phyloP scores from a whole-genome alignment of 192 early-diverging fungal genomes.

The Dimargaris verticillata region DNA sequence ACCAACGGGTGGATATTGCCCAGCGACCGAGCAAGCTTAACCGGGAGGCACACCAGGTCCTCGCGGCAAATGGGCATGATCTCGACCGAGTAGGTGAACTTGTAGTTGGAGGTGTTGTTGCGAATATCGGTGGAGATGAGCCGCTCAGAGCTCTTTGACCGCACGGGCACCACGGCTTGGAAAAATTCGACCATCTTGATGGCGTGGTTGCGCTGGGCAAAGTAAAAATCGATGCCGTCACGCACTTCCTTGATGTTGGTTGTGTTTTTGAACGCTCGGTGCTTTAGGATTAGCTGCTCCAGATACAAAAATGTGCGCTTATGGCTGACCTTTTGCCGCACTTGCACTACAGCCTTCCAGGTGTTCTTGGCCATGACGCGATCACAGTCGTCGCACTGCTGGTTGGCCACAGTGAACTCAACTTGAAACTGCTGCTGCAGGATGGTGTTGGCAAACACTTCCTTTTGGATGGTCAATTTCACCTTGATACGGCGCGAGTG shows the following conservation, averaged over 20 bases:
- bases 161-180: constrained; percentile 64
- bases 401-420: constrained; percentile 78
- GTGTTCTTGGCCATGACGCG: constrained; percentile 92
- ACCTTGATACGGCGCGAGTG: constrained; percentile 86
- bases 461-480: constrained; percentile 97
- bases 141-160: constrained; percentile 83
- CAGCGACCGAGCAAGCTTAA: constrained; percentile 67
- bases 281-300: constrained; percentile 96
- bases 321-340: constrained; percentile 94
- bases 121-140: constrained; percentile 94
- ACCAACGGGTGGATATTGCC: constrained; percentile 75
- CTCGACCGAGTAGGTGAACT: constrained; percentile 93
- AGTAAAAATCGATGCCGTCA: constrained; percentile 97
- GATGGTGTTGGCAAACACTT: constrained; percentile 87
- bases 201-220: constrained; percentile 71
- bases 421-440: constrained; percentile 93
- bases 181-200: constrained; percentile 95
- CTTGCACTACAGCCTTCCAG: constrained; percentile 94
- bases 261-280: constrained; percentile 91
- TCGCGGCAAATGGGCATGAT: constrained; percentile 93
- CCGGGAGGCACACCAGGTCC: constrained; percentile 75
- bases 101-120: constrained; percentile 78
- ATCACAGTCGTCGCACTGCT: constrained; percentile 92
- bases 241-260: constrained; percentile 94
- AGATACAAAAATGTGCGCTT: constrained; percentile 97